phyloP scores from a whole-genome alignment of 192 early-diverging fungal genomes.

The Entomortierella chlamydospora region DNA sequence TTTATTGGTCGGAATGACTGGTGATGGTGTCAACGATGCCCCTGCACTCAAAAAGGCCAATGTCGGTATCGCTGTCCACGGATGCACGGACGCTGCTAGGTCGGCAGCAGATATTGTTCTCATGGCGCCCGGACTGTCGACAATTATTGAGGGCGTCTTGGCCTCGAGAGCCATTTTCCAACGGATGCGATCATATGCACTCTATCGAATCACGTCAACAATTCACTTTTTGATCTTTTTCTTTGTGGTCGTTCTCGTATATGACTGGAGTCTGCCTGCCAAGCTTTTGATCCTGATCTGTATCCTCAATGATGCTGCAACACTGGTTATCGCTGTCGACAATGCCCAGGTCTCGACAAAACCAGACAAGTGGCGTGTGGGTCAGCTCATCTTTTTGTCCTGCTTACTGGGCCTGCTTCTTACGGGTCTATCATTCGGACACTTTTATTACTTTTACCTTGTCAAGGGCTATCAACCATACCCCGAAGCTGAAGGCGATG shows the following conservation, averaged over 20 bases:
- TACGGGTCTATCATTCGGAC: conserved; percentile 81
- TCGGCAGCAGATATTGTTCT: conserved; percentile 95
- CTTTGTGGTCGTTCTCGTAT: conserved; percentile 86
- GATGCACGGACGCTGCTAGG: conserved; percentile 92
- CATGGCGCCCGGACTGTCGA: conserved; percentile 84
- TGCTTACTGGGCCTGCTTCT: conserved; percentile 81
- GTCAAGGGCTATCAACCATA: conserved; percentile 52
- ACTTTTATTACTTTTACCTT: conserved; percentile 84
- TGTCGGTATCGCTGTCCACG: conserved; percentile 93
- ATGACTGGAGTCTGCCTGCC: conserved; percentile 85
- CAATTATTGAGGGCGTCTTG: conserved; percentile 89
- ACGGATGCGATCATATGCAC: conserved; percentile 87
- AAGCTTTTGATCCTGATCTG: conserved; percentile 88
- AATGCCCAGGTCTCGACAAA: conserved; percentile 86
- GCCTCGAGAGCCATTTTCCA: conserved; percentile 93
- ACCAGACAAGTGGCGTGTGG: conserved; percentile 95
- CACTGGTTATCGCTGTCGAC: conserved; percentile 92
- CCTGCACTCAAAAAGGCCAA: conserved; percentile 96
- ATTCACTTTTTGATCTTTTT: conserved; percentile 95
- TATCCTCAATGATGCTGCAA: conserved; percentile 90
- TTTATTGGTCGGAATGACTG: conserved; percentile 88
- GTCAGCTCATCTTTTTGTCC: conserved; percentile 86
- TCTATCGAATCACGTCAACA: conserved; percentile 93
- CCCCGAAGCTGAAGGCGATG: conserved; percentile 29
- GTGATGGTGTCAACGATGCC: conserved; percentile 97